phyloP scores from a whole-genome alignment of 2,329 filamentous ascomycete species.

The Aureobasidium sp. region DNA sequence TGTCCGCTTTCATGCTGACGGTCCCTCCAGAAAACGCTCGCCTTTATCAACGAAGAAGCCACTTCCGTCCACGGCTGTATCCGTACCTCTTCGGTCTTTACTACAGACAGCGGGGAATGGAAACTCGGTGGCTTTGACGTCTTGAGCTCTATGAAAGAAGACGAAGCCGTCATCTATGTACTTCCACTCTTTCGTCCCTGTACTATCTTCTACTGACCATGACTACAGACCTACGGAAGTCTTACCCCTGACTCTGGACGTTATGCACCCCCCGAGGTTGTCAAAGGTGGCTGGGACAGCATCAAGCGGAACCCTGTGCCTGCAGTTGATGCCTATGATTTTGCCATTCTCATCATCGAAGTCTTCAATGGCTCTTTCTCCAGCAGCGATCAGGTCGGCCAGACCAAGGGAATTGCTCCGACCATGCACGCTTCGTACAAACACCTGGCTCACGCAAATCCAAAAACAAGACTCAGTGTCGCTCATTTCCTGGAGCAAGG shows the following conservation, averaged over 20 bases:
- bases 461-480: slow-evolving; percentile 78
- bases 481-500: slow-evolving; percentile 87
- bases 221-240: slow-evolving; percentile 68
- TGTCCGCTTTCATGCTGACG: background rate
- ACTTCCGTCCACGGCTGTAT: slow-evolving; percentile 84
- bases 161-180: slow-evolving; percentile 86
- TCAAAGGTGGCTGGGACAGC: slow-evolving; percentile 80
- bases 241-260: slow-evolving; percentile 75
- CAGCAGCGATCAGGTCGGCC: slow-evolving; percentile 70
- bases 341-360: slow-evolving; percentile 78
- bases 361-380: slow-evolving; percentile 82
- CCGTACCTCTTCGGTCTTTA: slow-evolving; percentile 80
- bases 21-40: slow-evolving; percentile 65
- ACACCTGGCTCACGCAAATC: slow-evolving; percentile 77
- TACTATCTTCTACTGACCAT: slow-evolving; percentile 8
- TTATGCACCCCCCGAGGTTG: slow-evolving; percentile 82
- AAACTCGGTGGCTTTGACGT: slow-evolving; percentile 92
- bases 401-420: slow-evolving; percentile 78
- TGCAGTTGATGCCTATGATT: slow-evolving; percentile 81
- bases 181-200: slow-evolving; percentile 4
- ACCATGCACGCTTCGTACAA: slow-evolving; percentile 90
- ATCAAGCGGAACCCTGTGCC: slow-evolving; percentile 76
- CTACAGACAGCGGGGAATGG: slow-evolving; percentile 95
- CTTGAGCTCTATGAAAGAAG: slow-evolving; percentile 89
- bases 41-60: slow-evolving; percentile 93